Base-by-base conservation (phyloP, 257 asterid species). In the Misopates orontium region DNA sequence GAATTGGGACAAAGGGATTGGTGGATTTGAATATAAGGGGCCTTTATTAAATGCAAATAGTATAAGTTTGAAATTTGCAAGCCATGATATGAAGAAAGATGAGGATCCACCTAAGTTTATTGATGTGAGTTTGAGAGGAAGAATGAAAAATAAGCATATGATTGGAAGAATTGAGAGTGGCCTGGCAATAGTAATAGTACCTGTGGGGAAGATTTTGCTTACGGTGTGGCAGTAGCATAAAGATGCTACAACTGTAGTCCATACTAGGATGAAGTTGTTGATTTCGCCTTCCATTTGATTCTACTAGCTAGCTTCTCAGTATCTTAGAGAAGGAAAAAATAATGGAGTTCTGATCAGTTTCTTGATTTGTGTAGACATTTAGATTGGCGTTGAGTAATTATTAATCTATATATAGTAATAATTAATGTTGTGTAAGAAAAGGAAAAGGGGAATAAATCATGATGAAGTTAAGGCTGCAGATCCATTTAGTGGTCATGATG, bases 31-130 rank as follows among this genome's bases (percentile, higher is more conserved):
- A 9, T 64, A 53, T 10, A 85, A 67, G 20, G 95, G 88, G 61
- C 88, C 88, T 54, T 40, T 32, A 21, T 64, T 64, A 39, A 74
- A 72, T 39, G 91, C 82, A 44, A 87, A 87, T 40, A 87, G 80
- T 0, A 79, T 57, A 2, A 87, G 64, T 20, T 84, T 84, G 82
- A 87, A 87, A 61, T 28, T 77, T 6, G 75, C 77, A 11, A 84
- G 82, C 91, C 89, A 84, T 0, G 84, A 75, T 4, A 86, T 73
- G 79, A 84, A 81, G 81, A 87, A 87, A 41, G 69, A 56, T 10
- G 95, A 72, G 60, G 59, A 52, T 59, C 73, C 86, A 7, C 86
- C 89, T 0, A 84, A 72, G 49, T 79, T 72, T 14, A 84, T 71
- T 71, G 87, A 58, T 60, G 79, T 73, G 77, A 84, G 85, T 1